Conservation (phyloP, 192 early-diverging fungal species). For the Bifiguratus adelaidae region DNA sequence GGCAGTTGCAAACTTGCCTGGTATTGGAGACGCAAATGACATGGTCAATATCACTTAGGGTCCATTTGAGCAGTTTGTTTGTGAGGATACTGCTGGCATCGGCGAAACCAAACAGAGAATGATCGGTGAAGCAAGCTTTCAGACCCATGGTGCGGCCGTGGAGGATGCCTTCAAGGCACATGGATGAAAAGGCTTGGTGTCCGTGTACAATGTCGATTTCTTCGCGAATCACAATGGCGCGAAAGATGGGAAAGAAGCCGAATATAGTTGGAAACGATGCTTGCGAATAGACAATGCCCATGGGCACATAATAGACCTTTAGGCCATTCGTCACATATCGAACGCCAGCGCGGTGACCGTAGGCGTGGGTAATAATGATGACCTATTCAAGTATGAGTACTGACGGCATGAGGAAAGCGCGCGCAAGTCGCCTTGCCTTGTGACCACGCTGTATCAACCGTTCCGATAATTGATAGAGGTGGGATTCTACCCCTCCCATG, state of each 20-base stretch:
- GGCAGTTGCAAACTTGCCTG: conserved; percentile 30
- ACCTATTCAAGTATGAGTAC: conserved; percentile 24
- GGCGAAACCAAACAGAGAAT: conserved; percentile 95
- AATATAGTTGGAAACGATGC: conserved; percentile 88
- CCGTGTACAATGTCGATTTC: conserved; percentile 93
- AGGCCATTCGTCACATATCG: conserved; percentile 86
- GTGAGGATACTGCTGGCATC: conserved; percentile 85
- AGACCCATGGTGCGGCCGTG: conserved; percentile 95
- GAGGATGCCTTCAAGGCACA: conserved; percentile 93
- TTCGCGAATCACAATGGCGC: conserved; percentile 86
- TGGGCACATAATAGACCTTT: conserved; percentile 93
- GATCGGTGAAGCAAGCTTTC: conserved; percentile 91
- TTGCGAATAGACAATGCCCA: conserved; percentile 72
- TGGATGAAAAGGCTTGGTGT: conserved; percentile 87
- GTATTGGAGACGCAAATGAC: conserved; percentile 98
- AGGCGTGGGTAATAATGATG: conserved; percentile 87
- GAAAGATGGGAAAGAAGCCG: conserved; percentile 84
- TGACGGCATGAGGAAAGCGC: not conserved
- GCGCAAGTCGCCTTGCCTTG: conserved; percentile 42
- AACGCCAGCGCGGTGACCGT: conserved; percentile 71
- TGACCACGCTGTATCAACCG: conserved; percentile 84
- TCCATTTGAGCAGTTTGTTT: conserved; percentile 97
- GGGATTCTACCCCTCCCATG: conserved; percentile 91
- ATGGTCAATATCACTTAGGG: conserved; percentile 92
- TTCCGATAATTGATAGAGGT: conserved; percentile 86